Conservation (phyloP, 306 rosid genomes). For the Casuarina cunninghamiana region DNA sequence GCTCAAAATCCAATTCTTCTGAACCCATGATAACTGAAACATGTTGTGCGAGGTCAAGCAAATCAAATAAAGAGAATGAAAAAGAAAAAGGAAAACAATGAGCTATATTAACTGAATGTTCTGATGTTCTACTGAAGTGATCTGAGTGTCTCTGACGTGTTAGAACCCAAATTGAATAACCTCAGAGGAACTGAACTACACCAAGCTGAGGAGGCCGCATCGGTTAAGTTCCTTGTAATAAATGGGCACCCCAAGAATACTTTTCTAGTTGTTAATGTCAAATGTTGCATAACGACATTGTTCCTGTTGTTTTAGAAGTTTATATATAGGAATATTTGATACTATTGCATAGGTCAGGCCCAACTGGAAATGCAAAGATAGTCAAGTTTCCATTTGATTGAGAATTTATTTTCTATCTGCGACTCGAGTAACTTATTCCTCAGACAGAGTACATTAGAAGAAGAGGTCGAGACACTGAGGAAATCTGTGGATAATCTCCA, state of each 20-base stretch:
- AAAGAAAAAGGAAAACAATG: too few relatives aligned
- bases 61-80: too few relatives aligned
- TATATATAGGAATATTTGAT: neutral
- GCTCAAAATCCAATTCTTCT: neutral
- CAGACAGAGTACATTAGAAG: slow-evolving; percentile 99
- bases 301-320: neutral
- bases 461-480: slow-evolving; percentile 66
- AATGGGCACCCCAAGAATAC: neutral
- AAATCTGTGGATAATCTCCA: slow-evolving; percentile 65
- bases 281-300: neutral
- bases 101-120: too few relatives aligned
- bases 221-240: neutral
- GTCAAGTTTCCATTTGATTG: slow-evolving; percentile 20
- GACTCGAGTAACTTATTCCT: slow-evolving; percentile 71
- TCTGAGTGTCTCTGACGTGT: neutral
- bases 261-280: neutral
- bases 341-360: neutral
- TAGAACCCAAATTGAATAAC: neutral
- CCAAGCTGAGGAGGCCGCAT: neutral
- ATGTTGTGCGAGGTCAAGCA: too few relatives aligned
- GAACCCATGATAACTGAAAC: neutral
- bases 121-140: too few relatives aligned
- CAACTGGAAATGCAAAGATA: neutral
- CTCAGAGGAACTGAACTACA: neutral
- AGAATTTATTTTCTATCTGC: slow-evolving; percentile 42